Evolutionary conservation across 345 rosid species (phyloP).

Genomic region (Hypericum perforatum): DNA sequence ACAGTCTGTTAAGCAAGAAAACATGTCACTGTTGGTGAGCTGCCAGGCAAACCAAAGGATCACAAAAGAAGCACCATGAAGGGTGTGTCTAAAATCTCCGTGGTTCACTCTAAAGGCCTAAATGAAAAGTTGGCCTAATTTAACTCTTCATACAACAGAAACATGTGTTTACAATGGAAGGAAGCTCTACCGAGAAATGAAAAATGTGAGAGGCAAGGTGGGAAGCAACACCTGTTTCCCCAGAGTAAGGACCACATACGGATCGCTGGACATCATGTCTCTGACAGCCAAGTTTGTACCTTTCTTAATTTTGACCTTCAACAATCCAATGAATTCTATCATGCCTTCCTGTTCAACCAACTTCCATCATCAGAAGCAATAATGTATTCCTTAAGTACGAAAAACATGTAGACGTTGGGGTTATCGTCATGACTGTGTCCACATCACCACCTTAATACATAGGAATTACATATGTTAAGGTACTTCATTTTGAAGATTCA

Average conservation of each 20-base stretch:
- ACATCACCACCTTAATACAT: no score
- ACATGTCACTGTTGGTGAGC: not conserved
- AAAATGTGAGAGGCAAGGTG: conserved; percentile 1
- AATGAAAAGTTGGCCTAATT: no score
- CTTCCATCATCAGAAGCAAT: conserved; percentile 10
- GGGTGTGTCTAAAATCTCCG: no score
- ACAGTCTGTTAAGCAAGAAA: conserved; percentile 19
- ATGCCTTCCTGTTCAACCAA: conserved; percentile 53
- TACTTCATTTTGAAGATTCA: no score
- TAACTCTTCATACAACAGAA: no score
- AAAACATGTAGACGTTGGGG: no score
- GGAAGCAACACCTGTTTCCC: conserved; percentile 60
- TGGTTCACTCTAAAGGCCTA: no score
- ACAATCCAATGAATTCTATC: conserved; percentile 78
- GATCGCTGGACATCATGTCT: conserved; percentile 96
- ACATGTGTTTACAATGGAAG: no score
- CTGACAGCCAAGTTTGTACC: conserved; percentile 76
- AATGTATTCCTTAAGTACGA: not conserved
- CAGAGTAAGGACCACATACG: conserved; percentile 68
- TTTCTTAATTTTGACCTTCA: conserved; percentile 61
- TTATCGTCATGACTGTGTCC: no score
- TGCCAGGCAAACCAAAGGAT: no score
- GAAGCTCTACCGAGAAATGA: not conserved
- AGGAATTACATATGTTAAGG: no score
- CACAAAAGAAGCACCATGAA: no score